phyloP scores from a whole-genome alignment of 345 rosid species.

The Heritiera littoralis region DNA sequence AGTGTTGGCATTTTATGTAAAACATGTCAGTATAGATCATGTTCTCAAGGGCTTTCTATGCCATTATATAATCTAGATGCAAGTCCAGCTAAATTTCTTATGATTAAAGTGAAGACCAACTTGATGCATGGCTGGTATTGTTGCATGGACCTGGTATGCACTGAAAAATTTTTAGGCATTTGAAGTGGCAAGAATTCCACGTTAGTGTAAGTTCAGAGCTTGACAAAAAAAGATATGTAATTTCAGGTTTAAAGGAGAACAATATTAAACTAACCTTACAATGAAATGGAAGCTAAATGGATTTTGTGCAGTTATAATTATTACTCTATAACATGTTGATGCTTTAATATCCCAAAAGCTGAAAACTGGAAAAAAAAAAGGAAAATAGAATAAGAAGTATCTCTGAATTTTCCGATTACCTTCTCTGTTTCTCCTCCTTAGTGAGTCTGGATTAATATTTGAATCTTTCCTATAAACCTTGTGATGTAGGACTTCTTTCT shows the following conservation, averaged over 20 bases:
- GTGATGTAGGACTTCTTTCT: background rate
- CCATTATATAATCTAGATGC: background rate
- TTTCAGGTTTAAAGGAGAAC: background rate
- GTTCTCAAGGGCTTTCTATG: background rate
- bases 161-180: constrained; percentile 9
- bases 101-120: background rate
- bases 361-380: background rate
- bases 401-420: background rate
- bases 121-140: background rate
- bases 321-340: background rate
- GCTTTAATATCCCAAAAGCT: background rate
- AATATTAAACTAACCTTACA: background rate
- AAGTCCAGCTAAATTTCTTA: background rate
- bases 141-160: background rate
- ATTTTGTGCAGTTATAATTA: background rate
- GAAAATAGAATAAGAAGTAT: background rate
- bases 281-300: constrained; percentile 8
- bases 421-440: background rate
- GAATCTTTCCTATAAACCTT: background rate
- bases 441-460: background rate
- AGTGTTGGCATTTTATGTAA: background rate
- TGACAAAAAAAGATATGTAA: background rate
- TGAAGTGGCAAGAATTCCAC: background rate
- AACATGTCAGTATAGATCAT: background rate
- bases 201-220: background rate